These are phyloP conservation scores for Pulicaria dysenterica DNA, from an alignment of 129 eudicot genomes.

Conservation along the genomic window DNA sequence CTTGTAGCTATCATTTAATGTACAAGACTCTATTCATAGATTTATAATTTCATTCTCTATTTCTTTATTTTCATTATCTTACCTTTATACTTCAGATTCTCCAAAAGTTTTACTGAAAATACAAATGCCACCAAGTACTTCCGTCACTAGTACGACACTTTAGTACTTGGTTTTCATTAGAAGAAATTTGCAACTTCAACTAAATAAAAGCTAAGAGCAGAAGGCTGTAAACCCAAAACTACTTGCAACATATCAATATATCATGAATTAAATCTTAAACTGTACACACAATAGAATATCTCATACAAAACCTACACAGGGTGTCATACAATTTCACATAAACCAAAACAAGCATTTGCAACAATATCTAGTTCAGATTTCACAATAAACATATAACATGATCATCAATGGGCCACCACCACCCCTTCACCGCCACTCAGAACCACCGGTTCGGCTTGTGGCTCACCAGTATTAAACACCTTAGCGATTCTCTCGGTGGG, in stretches of 20 bases:
- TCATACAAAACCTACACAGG: background rate
- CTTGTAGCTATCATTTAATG: too few relatives aligned
- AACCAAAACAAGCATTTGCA: background rate
- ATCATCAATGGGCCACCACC: background rate
- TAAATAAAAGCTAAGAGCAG: background rate
- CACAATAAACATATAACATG: background rate
- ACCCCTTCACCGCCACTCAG: background rate
- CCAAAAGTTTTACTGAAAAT: too few relatives aligned
- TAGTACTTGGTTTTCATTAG: too few relatives aligned
- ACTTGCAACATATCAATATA: background rate
- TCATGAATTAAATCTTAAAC: background rate
- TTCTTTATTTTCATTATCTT: too few relatives aligned
- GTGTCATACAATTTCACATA: background rate
- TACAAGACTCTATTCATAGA: too few relatives aligned
- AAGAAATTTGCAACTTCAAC: too few relatives aligned
- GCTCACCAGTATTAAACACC: conserved; percentile 41
- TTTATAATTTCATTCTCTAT: too few relatives aligned
- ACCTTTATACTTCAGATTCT: too few relatives aligned
- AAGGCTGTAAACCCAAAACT: background rate
- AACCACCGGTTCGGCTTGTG: conserved; percentile 22
- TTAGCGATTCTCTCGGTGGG: conserved; percentile 71
- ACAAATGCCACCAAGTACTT: too few relatives aligned
- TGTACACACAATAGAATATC: background rate
- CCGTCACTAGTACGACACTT: too few relatives aligned
- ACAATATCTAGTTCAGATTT: background rate